Evolutionary conservation across 169 alveolate species (phyloP), one percentile per base, ranked within the genome.

Genomic region (Perkinsus chesapeaki): DNA sequence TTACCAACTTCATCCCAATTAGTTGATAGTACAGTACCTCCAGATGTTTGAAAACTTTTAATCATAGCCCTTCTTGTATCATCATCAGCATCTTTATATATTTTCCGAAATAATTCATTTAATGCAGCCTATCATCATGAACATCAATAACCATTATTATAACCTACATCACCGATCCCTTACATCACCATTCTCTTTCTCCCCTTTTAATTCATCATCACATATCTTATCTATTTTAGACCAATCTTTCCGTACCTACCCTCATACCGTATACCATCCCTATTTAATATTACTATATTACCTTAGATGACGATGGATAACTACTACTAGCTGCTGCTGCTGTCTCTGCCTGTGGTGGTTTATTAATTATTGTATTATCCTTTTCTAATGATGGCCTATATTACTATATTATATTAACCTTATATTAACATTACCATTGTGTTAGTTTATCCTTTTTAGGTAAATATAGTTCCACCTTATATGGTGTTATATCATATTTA

Each of bases 1-100:
- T 93, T 95, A 82, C 95, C 94, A 10, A 98, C 99, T 94, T 98
- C 99, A 72, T 94, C 97, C 99, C 99, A 98, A 93, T 97, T 97
- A 34, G 99, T 98, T 19, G 98, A 96, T 36, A 95, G 91, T 0
- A 95, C 96, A 1, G 96, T 95, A 27, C 96, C 96, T 34, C 96
- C 95, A 19, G 96, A 95, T 16, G 97, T 94, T 92, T 96, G 96
- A 95, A 95, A 97, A 91, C 98, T 95, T 94, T 98, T 98, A 92
- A 97, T 96, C 99, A 98, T 98, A 5, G 99, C 99, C 95, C 98
- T 96, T 92, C 98, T 93, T 0, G 98, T 98, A 73, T 97, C 97
- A 92, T 97, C 99, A 93, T 98, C 98, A n/a, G 97, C 97, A 92
- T 96, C 95, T 16, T 94, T 96, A 94, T 97, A 98, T 73, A 98